Percentiles rank a stretch among this genome's conserved stretches.
Conservation (phyloP, 2,329 filamentous ascomycete species). For the Colletotrichum camelliae region DNA sequence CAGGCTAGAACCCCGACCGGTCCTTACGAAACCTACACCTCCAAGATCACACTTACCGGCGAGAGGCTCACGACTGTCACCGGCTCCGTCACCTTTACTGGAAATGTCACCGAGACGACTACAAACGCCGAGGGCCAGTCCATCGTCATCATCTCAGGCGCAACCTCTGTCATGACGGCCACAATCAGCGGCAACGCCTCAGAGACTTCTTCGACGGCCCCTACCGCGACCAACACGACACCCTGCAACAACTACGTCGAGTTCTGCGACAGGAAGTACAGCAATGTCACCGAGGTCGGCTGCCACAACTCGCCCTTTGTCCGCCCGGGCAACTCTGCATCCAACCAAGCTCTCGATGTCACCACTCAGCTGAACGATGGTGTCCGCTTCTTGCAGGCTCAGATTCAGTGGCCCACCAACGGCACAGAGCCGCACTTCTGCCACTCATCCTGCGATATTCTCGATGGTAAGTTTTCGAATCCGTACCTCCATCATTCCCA, state of each 20-base stretch:
- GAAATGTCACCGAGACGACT: conserved; percentile 31
- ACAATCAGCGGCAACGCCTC: conserved; percentile 43
- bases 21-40: conserved; percentile 48
- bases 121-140: conserved; percentile 34
- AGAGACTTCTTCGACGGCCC: conserved; percentile 43
- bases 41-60: conserved; percentile 46
- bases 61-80: conserved; percentile 28
- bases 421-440: conserved; percentile 72
- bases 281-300: conserved; percentile 80
- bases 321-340: conserved; percentile 70
- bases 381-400: conserved; percentile 66
- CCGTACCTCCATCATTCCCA: not conserved
- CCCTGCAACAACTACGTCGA: conserved; percentile 82
- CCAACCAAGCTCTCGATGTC: conserved; percentile 76
- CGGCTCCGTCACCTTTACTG: conserved; percentile 36
- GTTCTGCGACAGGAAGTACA: conserved; percentile 77
- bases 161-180: conserved; percentile 46
- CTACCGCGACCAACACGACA: conserved; percentile 70
- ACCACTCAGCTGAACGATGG: conserved; percentile 79
- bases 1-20: conserved; percentile 46
- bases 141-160: conserved; percentile 52
- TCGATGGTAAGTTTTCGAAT: conserved; percentile 54
- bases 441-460: conserved; percentile 81
- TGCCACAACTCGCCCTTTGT: conserved; percentile 86
- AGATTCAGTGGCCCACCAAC: conserved; percentile 64